A percentile compares a stretch with the other conserved stretches of the same genome.
phyloP scores from a whole-genome alignment of 805 yeast species.

The Candida anglica region DNA sequence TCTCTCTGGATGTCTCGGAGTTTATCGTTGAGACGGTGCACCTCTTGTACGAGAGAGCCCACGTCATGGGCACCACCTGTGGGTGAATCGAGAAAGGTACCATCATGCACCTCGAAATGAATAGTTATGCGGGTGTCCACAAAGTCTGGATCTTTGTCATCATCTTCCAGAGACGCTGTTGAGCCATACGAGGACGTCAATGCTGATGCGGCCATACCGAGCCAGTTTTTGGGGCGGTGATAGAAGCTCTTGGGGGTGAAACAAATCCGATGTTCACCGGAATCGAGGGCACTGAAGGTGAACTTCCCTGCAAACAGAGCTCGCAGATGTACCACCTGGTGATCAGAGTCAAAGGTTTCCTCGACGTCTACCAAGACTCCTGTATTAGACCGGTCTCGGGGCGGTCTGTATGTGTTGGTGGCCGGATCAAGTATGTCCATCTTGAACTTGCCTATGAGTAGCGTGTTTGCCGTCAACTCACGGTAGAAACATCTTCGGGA shows the following conservation, averaged over 20 bases:
- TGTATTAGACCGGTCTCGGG: conserved; percentile 21
- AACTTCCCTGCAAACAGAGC: conserved; percentile 22
- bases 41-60: conserved; percentile 49
- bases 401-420: conserved; percentile 26
- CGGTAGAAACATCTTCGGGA: conserved; percentile 54
- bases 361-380: conserved; percentile 35
- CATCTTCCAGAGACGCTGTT: too few relatives aligned
- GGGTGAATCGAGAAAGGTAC: conserved; percentile 12
- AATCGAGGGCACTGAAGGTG: conserved; percentile 20
- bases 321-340: conserved; percentile 21
- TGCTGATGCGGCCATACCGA: conserved; percentile 1
- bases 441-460: conserved; percentile 47
- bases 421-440: conserved; percentile 42
- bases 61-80: too few relatives aligned
- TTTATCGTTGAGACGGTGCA: conserved; percentile 54
- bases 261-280: conserved; percentile 24
- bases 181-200: too few relatives aligned
- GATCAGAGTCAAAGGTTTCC: conserved; percentile 35
- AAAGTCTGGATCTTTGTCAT: conserved; percentile 17
- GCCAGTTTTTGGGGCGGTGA: conserved; percentile 8
- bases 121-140: conserved; percentile 13
- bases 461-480: conserved; percentile 47
- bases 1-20: conserved; percentile 59
- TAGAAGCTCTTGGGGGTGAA: conserved; percentile 21
- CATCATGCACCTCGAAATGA: conserved; percentile 20